Percentiles rank a stretch among this genome's conserved stretches.
Evolutionary conservation across 192 early-diverging fungal species (phyloP).

Genomic region (Lobosporangium transversale): DNA sequence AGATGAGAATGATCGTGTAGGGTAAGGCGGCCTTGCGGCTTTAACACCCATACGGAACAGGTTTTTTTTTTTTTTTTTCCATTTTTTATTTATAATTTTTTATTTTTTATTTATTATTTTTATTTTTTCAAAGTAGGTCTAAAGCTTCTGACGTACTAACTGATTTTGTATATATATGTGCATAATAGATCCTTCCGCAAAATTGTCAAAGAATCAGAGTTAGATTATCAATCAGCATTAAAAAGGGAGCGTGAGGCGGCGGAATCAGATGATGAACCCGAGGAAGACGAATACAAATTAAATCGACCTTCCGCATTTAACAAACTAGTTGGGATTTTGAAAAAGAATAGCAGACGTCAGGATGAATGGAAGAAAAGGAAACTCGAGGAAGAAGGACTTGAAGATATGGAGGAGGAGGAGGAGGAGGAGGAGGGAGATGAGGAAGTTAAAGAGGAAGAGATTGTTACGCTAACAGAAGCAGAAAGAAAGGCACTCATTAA

Average conservation of each 20-base stretch:
- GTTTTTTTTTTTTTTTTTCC: background rate
- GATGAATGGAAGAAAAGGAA: constrained; percentile 61
- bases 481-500: constrained; percentile 50
- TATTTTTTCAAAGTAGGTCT: background rate
- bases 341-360: constrained; percentile 64
- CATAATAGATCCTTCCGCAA: constrained; percentile 53
- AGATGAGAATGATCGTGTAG: constrained; percentile 56
- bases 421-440: constrained; percentile 38
- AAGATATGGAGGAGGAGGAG: constrained; percentile 51
- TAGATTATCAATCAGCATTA: constrained; percentile 60
- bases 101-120: too few species aligned
- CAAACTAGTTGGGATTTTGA: constrained; percentile 65
- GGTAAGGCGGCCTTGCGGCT: constrained; percentile 20
- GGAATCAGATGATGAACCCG: constrained; percentile 52
- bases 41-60: background rate
- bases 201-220: constrained; percentile 59
- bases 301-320: constrained; percentile 66
- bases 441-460: too few species aligned
- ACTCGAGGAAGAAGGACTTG: constrained; percentile 61
- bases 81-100: background rate
- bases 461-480: constrained; percentile 38
- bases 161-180: too few species aligned
- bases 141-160: too few species aligned
- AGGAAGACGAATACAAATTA: constrained; percentile 59
- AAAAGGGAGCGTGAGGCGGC: constrained; percentile 48